These are phyloP conservation scores for Crithidia bombi DNA, from an alignment of 208 protist species.

Conservation along the genomic window DNA sequence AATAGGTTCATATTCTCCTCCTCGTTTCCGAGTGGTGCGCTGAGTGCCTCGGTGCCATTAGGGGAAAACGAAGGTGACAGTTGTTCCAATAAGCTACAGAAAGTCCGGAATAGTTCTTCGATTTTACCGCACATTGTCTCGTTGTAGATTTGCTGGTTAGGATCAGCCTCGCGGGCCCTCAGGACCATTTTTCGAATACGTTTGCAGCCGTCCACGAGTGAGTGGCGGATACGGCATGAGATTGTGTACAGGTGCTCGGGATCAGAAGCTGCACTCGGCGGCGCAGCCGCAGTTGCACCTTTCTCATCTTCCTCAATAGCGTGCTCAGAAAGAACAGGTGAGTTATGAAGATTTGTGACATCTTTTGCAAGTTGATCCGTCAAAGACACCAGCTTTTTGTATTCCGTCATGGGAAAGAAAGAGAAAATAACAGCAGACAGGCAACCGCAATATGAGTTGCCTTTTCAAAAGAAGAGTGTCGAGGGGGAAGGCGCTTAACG, in stretches of 20 bases:
- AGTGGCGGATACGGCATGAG: slow-evolving; percentile 16
- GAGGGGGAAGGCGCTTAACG: no score
- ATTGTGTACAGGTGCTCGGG: slow-evolving; percentile 9
- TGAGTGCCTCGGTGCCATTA: background rate
- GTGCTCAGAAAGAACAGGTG: background rate
- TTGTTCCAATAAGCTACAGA: slow-evolving; percentile 25
- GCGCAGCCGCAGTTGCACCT: background rate
- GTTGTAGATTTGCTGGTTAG: slow-evolving; percentile 90
- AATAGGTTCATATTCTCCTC: background rate
- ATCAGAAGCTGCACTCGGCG: background rate
- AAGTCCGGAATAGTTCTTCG: slow-evolving; percentile 58
- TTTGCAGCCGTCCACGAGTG: slow-evolving; percentile 27
- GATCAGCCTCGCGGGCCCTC: slow-evolving; percentile 79
- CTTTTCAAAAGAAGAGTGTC: no score
- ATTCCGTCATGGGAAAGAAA: slow-evolving; percentile 28
- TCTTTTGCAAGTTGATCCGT: slow-evolving; percentile 15
- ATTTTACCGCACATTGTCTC: slow-evolving; percentile 90
- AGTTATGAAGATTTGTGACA: slow-evolving; percentile 15
- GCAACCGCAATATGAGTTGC: no score
- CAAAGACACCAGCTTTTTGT: slow-evolving; percentile 29
- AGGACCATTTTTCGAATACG: slow-evolving; percentile 71
- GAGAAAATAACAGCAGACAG: background rate
- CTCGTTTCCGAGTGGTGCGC: background rate
- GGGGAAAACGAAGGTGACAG: slow-evolving; percentile 13
- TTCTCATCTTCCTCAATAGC: background rate